These are phyloP conservation scores for Microbotryomycetes sp. DNA, from an alignment of 1,284 basidiomycete species.

Conservation along the genomic window DNA sequence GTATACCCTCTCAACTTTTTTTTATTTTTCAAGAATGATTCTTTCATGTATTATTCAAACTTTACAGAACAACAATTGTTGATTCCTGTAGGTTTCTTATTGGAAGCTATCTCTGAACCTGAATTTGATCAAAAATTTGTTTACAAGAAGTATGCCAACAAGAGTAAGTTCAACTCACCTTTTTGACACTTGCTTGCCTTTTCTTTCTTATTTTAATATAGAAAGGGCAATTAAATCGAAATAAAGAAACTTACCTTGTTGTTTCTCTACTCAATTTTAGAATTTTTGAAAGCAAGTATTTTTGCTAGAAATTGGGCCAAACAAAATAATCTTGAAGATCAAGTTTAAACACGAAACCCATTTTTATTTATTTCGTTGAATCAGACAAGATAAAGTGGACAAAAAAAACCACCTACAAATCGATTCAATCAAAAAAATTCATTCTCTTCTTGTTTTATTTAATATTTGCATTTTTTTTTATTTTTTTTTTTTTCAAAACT, in stretches of 20 bases:
- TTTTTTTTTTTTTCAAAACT: not conserved
- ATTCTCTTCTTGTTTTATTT: not conserved
- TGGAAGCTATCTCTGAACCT: slow-evolving; percentile 74
- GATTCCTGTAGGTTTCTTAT: slow-evolving; percentile 71
- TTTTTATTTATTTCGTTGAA: not conserved
- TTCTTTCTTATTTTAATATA: not conserved
- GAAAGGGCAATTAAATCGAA: too few species aligned
- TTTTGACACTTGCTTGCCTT: not conserved
- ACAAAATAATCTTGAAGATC: not conserved
- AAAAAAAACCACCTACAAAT: not conserved
- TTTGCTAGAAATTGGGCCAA: slow-evolving; percentile 51
- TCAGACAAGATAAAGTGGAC: too few species aligned
- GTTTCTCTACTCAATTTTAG: not conserved
- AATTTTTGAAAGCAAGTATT: slow-evolving; percentile 69
- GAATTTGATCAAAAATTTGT: slow-evolving; percentile 81
- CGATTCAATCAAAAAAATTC: not conserved
- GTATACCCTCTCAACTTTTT: not conserved
- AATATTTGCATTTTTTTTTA: not conserved
- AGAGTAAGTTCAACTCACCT: slow-evolving; percentile 48
- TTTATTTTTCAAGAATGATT: slow-evolving; percentile 58
- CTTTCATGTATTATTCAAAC: slow-evolving; percentile 89
- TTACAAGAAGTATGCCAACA: slow-evolving; percentile 94
- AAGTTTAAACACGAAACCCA: not conserved
- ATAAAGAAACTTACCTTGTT: too few species aligned
- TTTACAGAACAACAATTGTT: slow-evolving; percentile 85